Conservation (phyloP, 2,329 filamentous ascomycete genomes). For the Xylariaceae sp. region DNA sequence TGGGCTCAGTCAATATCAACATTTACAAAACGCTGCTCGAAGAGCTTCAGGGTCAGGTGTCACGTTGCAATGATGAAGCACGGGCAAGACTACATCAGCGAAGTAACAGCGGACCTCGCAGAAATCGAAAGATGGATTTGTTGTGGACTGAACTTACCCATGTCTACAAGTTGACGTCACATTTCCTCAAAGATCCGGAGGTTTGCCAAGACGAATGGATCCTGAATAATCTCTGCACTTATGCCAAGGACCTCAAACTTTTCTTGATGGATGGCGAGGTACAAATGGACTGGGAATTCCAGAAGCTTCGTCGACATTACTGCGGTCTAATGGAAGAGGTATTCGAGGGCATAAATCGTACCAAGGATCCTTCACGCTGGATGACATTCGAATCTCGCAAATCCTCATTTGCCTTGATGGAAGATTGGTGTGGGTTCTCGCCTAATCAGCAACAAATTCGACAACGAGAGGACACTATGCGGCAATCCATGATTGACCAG, state of each 20-base stretch:
- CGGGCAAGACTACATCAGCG: constrained; percentile 83
- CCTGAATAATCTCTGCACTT: constrained; percentile 79
- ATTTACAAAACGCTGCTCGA: constrained; percentile 89
- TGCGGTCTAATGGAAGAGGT: constrained; percentile 91
- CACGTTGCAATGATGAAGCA: constrained; percentile 82
- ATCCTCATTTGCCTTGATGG: constrained; percentile 93
- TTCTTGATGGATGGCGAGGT: constrained; percentile 95
- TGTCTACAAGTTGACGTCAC: constrained; percentile 89
- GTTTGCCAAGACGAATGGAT: constrained; percentile 88
- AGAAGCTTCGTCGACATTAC: constrained; percentile 86
- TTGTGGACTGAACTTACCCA: constrained; percentile 92
- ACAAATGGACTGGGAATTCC: constrained; percentile 91
- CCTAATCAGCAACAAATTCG: constrained; percentile 82
- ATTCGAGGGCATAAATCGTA: constrained; percentile 85
- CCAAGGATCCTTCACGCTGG: constrained; percentile 83
- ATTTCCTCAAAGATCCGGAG: constrained; percentile 75
- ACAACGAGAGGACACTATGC: constrained; percentile 80
- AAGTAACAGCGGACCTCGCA: constrained; percentile 74
- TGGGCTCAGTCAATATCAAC: constrained; percentile 92
- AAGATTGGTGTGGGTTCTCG: constrained; percentile 98
- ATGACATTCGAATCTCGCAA: constrained; percentile 97
- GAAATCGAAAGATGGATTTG: constrained; percentile 79
- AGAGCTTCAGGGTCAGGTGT: constrained; percentile 81
- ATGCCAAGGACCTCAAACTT: constrained; percentile 86
- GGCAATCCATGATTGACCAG: constrained; percentile 76